phyloP scores from a whole-genome alignment of 2,329 filamentous ascomycete genomes.

The Chaetomiaceae sp. region DNA sequence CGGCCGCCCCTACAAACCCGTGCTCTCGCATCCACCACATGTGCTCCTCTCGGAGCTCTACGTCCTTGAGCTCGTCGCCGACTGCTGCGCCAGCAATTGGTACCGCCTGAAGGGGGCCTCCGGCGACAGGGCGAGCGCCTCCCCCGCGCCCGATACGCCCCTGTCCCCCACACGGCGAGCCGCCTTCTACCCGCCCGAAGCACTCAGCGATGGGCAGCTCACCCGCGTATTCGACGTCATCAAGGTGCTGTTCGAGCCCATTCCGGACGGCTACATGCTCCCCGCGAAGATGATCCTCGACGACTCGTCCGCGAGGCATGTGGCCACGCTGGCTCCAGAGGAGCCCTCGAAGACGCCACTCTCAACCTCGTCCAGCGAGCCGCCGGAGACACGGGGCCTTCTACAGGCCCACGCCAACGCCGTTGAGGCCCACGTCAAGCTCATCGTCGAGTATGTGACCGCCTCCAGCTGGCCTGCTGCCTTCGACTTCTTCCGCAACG shows the following conservation, averaged over 20 bases:
- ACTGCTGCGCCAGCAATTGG: slow-evolving; percentile 61
- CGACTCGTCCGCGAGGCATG: slow-evolving; percentile 37
- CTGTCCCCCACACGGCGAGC: slow-evolving; percentile 21
- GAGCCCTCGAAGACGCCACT: slow-evolving; percentile 25
- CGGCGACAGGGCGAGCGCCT: slow-evolving; percentile 9
- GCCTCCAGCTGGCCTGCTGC: slow-evolving; percentile 57
- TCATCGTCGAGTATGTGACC: slow-evolving; percentile 57
- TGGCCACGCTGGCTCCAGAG: slow-evolving; percentile 28
- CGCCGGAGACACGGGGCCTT: slow-evolving; percentile 29
- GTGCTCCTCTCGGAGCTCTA: slow-evolving; percentile 60
- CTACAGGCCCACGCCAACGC: slow-evolving; percentile 36
- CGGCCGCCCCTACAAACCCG: slow-evolving; percentile 45
- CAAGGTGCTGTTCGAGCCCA: slow-evolving; percentile 51
- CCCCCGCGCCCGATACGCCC: slow-evolving; percentile 14
- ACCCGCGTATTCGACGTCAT: slow-evolving; percentile 49
- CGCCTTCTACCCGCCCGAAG: slow-evolving; percentile 29
- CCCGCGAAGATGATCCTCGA: slow-evolving; percentile 53
- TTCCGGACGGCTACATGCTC: slow-evolving; percentile 51
- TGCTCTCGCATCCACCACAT: slow-evolving; percentile 50
- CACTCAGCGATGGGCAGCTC: slow-evolving; percentile 46
- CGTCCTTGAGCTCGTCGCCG: slow-evolving; percentile 55
- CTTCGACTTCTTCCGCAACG: slow-evolving; percentile 52
- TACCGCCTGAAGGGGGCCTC: slow-evolving; percentile 27
- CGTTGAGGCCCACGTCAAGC: slow-evolving; percentile 50
- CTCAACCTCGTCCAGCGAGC: slow-evolving; percentile 33